Conservation (phyloP, 148 eudicot genomes). For the Mesembryanthemum crystallinum region DNA sequence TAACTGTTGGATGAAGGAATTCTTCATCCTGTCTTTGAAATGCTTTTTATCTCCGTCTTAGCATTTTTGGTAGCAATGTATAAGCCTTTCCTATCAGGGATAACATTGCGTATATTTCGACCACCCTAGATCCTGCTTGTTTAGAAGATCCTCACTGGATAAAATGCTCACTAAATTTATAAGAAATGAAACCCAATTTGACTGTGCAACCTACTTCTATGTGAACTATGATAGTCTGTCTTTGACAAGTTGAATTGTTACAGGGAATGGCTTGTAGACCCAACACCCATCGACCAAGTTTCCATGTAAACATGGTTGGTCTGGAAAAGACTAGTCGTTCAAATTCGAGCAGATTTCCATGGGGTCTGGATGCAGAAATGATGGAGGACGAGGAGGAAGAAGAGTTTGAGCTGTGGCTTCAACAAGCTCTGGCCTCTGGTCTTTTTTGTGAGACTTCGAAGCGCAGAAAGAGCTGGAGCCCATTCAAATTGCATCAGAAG, state of each 20-base stretch:
- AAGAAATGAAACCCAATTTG: neutral
- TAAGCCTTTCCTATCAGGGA: neutral
- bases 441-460: slow-evolving; percentile 82
- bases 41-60: neutral
- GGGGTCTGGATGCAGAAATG: slow-evolving; percentile 93
- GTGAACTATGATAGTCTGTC: slow-evolving; percentile 1
- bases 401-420: slow-evolving; percentile 86
- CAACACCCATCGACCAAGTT: slow-evolving; percentile 92
- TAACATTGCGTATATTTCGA: neutral
- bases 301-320: slow-evolving; percentile 98
- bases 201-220: neutral
- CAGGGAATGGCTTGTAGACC: slow-evolving; percentile 99
- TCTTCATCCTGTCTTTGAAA: neutral
- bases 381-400: slow-evolving; percentile 86
- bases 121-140: neutral
- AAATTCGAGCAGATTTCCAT: slow-evolving; percentile 79
- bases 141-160: neutral
- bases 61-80: too few relatives aligned
- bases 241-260: slow-evolving; percentile 5
- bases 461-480: slow-evolving; percentile 93
- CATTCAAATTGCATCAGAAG: slow-evolving; percentile 73
- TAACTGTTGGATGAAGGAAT: neutral
- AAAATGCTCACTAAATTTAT: too few relatives aligned
- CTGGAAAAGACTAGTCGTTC: slow-evolving; percentile 79
- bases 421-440: slow-evolving; percentile 92